Percentiles rank a stretch among this genome's conserved stretches.
Evolutionary conservation across 768 basidiomycete genomes (phyloP).

Genomic region (Sutorius australiensis): DNA sequence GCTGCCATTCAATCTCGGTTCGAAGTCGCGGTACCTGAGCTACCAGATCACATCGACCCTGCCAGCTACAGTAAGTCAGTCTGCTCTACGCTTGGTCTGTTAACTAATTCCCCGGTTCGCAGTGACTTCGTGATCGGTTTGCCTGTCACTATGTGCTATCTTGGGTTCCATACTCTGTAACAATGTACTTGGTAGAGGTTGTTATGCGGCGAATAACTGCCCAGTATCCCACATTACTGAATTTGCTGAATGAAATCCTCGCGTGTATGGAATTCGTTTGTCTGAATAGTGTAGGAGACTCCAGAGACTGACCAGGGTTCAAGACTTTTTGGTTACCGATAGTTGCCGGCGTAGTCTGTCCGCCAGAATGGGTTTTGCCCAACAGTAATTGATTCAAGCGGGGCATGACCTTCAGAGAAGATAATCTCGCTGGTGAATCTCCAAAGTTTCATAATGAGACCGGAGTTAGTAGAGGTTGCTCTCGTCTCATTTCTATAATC

Average conservation of each 20-base stretch:
- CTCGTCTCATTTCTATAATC: too few relatives aligned
- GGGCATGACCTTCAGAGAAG: too few relatives aligned
- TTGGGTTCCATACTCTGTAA: conserved; percentile 17
- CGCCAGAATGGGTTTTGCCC: too few relatives aligned
- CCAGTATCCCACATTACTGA: conserved; percentile 2
- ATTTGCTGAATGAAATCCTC: conserved; percentile 1
- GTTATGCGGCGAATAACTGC: conserved; percentile 1
- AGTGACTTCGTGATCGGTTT: conserved; percentile 45
- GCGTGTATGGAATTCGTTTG: background rate
- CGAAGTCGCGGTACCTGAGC: conserved; percentile 93
- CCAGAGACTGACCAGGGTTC: too few relatives aligned
- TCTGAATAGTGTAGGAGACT: background rate
- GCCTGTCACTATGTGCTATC: conserved; percentile 7
- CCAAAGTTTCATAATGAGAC: too few relatives aligned
- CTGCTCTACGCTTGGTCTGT: background rate
- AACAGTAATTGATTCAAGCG: too few relatives aligned
- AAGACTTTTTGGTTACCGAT: too few relatives aligned
- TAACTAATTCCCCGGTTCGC: background rate
- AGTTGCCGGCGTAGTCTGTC: too few relatives aligned
- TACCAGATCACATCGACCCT: conserved; percentile 92
- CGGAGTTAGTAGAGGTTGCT: too few relatives aligned
- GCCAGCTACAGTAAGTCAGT: conserved; percentile 85
- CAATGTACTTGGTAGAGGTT: conserved; percentile 19
- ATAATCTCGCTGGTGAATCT: too few relatives aligned
- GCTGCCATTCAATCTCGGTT: conserved; percentile 92